Conservation (phyloP, 2,329 filamentous ascomycete genomes). For the Fusarium piperis region DNA sequence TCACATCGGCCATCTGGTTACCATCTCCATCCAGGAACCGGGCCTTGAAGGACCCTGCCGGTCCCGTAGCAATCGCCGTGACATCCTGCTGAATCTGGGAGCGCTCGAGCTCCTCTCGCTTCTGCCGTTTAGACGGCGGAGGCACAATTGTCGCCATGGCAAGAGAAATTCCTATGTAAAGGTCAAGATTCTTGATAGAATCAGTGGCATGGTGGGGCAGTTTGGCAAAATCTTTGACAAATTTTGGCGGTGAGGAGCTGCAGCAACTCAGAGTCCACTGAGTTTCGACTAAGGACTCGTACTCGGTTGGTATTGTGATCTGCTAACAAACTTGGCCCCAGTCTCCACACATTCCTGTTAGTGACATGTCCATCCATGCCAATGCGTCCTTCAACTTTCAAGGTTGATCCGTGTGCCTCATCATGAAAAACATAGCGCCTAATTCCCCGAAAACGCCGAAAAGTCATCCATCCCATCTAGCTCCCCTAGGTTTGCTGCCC, state of each 20-base stretch:
- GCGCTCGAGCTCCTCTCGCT: constrained; percentile 76
- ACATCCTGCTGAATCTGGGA: constrained; percentile 81
- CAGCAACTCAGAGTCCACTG: constrained; percentile 4
- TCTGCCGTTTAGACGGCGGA: constrained; percentile 90
- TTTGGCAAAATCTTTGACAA: constrained; percentile 43
- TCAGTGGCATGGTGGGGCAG: constrained; percentile 41
- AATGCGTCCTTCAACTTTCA: not conserved
- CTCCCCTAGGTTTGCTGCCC: constrained; percentile 25
- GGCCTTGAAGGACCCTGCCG: constrained; percentile 81
- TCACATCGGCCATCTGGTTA: constrained; percentile 75
- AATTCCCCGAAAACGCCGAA: constrained; percentile 21
- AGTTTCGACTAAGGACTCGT: not conserved
- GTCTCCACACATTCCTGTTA: constrained; percentile 26
- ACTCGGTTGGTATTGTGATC: not conserved
- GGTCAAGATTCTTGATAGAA: not conserved
- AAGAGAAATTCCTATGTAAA: not conserved
- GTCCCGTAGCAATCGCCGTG: constrained; percentile 67
- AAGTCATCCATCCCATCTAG: not conserved
- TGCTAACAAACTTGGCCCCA: constrained; percentile 33
- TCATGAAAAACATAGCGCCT: constrained; percentile 23
- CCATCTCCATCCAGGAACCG: constrained; percentile 86
- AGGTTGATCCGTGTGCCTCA: constrained; percentile 8
- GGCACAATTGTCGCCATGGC: constrained; percentile 82
- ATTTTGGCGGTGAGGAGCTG: constrained; percentile 45
- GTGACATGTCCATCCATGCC: constrained; percentile 1